Base-by-base conservation (phyloP, 768 basidiomycete genomes). In the Mycena haematopus region DNA sequence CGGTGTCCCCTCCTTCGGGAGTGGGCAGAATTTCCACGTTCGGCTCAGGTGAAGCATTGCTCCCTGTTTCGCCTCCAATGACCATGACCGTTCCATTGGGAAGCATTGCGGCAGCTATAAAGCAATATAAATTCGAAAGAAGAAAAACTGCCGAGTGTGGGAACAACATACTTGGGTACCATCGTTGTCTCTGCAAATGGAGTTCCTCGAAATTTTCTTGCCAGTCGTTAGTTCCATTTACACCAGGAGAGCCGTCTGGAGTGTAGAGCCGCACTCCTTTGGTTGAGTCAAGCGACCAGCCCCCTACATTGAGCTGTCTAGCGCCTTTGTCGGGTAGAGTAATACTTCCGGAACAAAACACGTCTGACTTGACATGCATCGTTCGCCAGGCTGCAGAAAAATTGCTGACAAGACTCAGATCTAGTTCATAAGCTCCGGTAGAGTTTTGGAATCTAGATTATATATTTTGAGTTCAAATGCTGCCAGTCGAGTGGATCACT, bases 371-470 rank as follows among this genome's bases (percentile, higher is more conserved):
- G 68, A 92, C 76, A 63, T 92, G 86, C 89, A 93, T 91, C 64
- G 80, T 81, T 40, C 91, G 87, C 90, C 90, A 93, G 6, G 90
- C 84, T 35, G 81, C 75, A 8, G 68, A 70, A 70, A 82, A 83
- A 62, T 83, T 71, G 62, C 78, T 62, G 0, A 78, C 79, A 35
- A 92, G 76, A 31, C 80, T 86, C 40, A 87, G 72, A 68, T 92
- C 91, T 24, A 93, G 78, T 65, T 93, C 92, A 64, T 91, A 92
- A 1, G 90, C 90, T 9, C 90, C 91, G 19, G 92, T 91, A 6
- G 87, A 81, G 72, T 91, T 91, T 4, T 70, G 60, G 58, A 78
- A 86, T 38, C 84, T 84, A 58, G 13, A 33, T 17, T 44, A 44
- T 33, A 27, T 9, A 9, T 31, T 38, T 53, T 36, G 1, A 22